Percentiles rank a stretch among this genome's conserved stretches.
phyloP scores from a whole-genome alignment of 192 early-diverging fungal species.

The Gigaspora rosea region DNA sequence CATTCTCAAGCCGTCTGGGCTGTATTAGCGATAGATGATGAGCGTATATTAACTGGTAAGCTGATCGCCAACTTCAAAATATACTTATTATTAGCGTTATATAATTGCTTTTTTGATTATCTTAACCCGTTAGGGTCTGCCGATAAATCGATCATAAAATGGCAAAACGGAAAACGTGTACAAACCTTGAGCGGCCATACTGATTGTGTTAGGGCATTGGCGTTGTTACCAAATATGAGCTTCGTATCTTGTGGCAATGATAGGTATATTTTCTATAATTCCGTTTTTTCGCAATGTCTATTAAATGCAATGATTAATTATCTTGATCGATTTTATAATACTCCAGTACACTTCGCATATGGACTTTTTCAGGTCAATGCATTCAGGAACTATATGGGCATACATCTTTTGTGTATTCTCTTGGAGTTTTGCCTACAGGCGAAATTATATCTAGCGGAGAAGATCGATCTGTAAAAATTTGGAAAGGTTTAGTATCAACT shows the following conservation, averaged over 20 bases:
- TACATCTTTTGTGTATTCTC: conserved; percentile 89
- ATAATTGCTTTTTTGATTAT: conserved; percentile 8
- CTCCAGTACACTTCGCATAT: conserved; percentile 77
- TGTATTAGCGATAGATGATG: conserved; percentile 75
- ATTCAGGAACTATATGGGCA: conserved; percentile 80
- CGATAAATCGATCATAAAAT: conserved; percentile 87
- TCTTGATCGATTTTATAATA: not conserved
- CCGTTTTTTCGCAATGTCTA: not conserved
- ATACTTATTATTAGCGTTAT: not conserved
- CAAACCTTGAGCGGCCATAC: conserved; percentile 80
- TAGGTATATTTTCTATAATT: conserved; percentile 49
- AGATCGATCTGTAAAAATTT: conserved; percentile 86
- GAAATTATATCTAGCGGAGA: conserved; percentile 91
- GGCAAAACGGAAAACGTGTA: conserved; percentile 68
- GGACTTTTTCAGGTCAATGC: conserved; percentile 72
- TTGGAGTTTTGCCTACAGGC: conserved; percentile 69
- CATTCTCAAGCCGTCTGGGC: conserved; percentile 90
- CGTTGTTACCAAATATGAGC: conserved; percentile 56
- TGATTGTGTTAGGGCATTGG: conserved; percentile 87
- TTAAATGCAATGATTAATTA: not conserved
- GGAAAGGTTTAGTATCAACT: conserved; percentile 56
- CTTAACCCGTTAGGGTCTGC: conserved; percentile 70
- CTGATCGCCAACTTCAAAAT: not conserved
- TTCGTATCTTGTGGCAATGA: conserved; percentile 93
- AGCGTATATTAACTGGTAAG: conserved; percentile 75